Percentiles rank a stretch among this genome's conserved stretches.
Conservation (phyloP, 2,329 filamentous ascomycete genomes). For the Penicillium sp. region DNA sequence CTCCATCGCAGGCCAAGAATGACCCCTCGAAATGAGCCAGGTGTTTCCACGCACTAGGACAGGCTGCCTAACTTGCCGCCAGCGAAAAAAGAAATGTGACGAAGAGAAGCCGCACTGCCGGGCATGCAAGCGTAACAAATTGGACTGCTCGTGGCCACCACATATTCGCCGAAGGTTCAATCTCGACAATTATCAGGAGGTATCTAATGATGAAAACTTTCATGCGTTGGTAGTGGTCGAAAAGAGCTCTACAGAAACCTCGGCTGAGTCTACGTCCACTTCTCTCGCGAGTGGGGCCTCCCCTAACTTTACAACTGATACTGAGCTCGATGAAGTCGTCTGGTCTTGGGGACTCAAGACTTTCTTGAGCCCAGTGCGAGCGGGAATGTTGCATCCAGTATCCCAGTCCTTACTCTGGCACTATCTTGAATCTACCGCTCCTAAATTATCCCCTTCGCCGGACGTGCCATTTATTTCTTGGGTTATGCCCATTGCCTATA, state of each 20-base stretch:
- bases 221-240: not conserved
- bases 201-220: not conserved
- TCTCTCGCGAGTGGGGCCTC: too few species aligned
- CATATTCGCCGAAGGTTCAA: not conserved
- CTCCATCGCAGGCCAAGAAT: not conserved
- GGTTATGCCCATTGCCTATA: slow-evolving; percentile 5
- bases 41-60: slow-evolving; percentile 7
- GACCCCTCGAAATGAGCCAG: not conserved
- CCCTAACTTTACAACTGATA: too few species aligned
- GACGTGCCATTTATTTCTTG: not conserved
- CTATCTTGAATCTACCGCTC: not conserved
- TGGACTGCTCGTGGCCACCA: slow-evolving; percentile 7
- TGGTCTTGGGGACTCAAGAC: not conserved
- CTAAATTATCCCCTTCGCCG: not conserved
- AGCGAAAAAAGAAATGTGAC: slow-evolving; percentile 9
- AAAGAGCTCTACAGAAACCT: not conserved
- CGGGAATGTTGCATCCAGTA: not conserved
- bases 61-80: not conserved
- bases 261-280: too few species aligned
- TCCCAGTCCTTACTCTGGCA: not conserved
- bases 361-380: not conserved
- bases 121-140: slow-evolving; percentile 6
- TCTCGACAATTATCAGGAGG: not conserved
- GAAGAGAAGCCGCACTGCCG: slow-evolving; percentile 3
- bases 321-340: not conserved